Evolutionary conservation across 2,329 filamentous ascomycete genomes (phyloP).

Genomic region (Apiospora saccharicola): DNA sequence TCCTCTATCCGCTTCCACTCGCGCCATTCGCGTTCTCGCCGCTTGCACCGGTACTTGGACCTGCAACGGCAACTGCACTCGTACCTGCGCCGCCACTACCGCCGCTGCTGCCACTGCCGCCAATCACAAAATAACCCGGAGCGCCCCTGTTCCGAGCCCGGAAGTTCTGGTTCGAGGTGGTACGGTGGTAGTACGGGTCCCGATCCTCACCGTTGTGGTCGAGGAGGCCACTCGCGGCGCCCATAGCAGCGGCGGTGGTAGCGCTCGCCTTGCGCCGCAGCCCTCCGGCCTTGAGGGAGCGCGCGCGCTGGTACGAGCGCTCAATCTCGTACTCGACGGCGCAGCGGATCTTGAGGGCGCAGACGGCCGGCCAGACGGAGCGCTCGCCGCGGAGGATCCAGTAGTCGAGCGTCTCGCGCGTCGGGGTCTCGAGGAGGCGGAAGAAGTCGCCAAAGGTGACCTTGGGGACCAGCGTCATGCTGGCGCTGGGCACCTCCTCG

Average conservation of each 20-base stretch:
- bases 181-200: slow-evolving; percentile 16
- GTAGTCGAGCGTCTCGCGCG: slow-evolving; percentile 75
- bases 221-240: slow-evolving; percentile 7
- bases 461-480: slow-evolving; percentile 83
- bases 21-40: not conserved
- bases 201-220: slow-evolving; percentile 15
- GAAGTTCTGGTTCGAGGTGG: slow-evolving; percentile 1
- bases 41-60: too few relatives aligned
- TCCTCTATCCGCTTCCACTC: slow-evolving; percentile 15
- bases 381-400: slow-evolving; percentile 88
- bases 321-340: slow-evolving; percentile 90
- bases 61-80: not conserved
- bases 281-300: slow-evolving; percentile 65
- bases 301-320: slow-evolving; percentile 80
- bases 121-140: not conserved
- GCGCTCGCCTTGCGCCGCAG: slow-evolving; percentile 53
- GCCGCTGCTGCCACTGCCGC: not conserved
- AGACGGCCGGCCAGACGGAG: slow-evolving; percentile 90
- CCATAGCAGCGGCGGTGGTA: slow-evolving; percentile 14
- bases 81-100: not conserved
- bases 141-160: not conserved
- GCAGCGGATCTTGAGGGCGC: slow-evolving; percentile 81
- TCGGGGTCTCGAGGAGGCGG: slow-evolving; percentile 83
- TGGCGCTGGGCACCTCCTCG: slow-evolving; percentile 80
- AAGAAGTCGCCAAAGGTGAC: slow-evolving; percentile 77